These are phyloP conservation scores for Monosporascus sp. DNA, from an alignment of 2,329 filamentous ascomycete species.

Conservation along the genomic window DNA sequence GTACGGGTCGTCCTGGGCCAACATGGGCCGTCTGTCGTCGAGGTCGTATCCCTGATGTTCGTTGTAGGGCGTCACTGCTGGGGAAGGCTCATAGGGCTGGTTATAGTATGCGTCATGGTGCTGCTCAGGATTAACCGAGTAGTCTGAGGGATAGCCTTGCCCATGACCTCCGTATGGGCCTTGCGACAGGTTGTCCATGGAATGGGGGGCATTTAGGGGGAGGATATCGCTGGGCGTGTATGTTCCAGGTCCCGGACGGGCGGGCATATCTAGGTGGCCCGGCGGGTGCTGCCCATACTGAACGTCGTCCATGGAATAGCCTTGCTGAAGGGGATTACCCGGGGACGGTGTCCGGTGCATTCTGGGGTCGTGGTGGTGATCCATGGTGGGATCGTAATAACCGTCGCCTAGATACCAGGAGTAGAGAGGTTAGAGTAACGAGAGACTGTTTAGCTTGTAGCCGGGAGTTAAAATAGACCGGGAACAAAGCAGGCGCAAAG, in stretches of 20 bases:
- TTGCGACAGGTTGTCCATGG: constrained; percentile 44
- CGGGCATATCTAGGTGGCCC: constrained; percentile 62
- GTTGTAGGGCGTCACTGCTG: constrained; percentile 52
- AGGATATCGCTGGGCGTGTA: constrained; percentile 69
- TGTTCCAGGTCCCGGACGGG: constrained; percentile 48
- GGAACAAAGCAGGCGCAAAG: background rate
- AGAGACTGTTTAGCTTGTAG: background rate
- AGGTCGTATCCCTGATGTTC: constrained; percentile 61
- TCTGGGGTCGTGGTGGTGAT: constrained; percentile 44
- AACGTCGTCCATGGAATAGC: constrained; percentile 79
- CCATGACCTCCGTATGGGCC: constrained; percentile 40
- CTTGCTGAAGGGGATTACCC: constrained; percentile 64
- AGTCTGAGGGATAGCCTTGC: constrained; percentile 56
- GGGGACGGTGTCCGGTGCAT: constrained; percentile 65
- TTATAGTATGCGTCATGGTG: constrained; percentile 87
- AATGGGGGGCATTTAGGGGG: constrained; percentile 73
- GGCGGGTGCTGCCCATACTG: constrained; percentile 52
- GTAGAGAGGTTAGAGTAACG: constrained; percentile 14
- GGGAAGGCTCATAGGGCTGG: constrained; percentile 70
- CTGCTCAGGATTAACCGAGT: constrained; percentile 73
- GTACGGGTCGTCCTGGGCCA: constrained; percentile 55
- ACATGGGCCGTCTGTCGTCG: constrained; percentile 70
- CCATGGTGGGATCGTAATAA: constrained; percentile 57
- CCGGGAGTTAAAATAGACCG: constrained; percentile 1
- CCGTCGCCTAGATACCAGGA: constrained; percentile 44